Percentiles rank a stretch among this genome's conserved stretches.
Conservation (phyloP, 1,284 basidiomycete genomes). For the Boletus holoroseus region DNA sequence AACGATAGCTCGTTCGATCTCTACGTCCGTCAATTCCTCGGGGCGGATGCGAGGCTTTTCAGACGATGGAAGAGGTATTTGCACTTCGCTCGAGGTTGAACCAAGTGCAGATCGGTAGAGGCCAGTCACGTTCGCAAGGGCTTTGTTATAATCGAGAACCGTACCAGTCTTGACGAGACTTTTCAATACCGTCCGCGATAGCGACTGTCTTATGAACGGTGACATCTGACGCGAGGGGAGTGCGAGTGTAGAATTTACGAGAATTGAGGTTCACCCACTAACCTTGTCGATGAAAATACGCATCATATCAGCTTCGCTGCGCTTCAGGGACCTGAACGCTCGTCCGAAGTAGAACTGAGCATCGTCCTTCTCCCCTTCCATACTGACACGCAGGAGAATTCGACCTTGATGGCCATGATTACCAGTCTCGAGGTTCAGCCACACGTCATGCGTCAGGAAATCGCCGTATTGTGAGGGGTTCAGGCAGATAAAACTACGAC, state of each 20-base stretch:
- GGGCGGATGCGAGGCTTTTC: conserved; percentile 69
- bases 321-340: conserved; percentile 90
- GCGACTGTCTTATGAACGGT: conserved; percentile 85
- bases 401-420: conserved; percentile 56
- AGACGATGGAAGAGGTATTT: conserved; percentile 67
- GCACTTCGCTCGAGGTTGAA: conserved; percentile 59
- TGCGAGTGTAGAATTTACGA: neutral
- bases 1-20: conserved; percentile 91
- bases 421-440: conserved; percentile 82
- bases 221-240: conserved; percentile 63
- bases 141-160: conserved; percentile 79
- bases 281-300: conserved; percentile 97
- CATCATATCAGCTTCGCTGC: conserved; percentile 95
- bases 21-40: conserved; percentile 80
- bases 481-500: conserved; percentile 87
- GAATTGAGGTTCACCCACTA: conserved; percentile 18
- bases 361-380: conserved; percentile 99
- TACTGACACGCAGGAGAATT: conserved; percentile 84
- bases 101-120: conserved; percentile 75
- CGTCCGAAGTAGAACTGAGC: conserved; percentile 97
- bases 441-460: conserved; percentile 85
- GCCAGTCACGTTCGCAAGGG: conserved; percentile 73
- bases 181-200: conserved; percentile 77
- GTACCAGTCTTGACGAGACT: conserved; percentile 65
- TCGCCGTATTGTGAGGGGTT: conserved; percentile 89